Percentiles rank a stretch among this genome's conserved stretches.
Conservation (phyloP, 352 stramenopile species). For the Phytophthora boehmeriae region DNA sequence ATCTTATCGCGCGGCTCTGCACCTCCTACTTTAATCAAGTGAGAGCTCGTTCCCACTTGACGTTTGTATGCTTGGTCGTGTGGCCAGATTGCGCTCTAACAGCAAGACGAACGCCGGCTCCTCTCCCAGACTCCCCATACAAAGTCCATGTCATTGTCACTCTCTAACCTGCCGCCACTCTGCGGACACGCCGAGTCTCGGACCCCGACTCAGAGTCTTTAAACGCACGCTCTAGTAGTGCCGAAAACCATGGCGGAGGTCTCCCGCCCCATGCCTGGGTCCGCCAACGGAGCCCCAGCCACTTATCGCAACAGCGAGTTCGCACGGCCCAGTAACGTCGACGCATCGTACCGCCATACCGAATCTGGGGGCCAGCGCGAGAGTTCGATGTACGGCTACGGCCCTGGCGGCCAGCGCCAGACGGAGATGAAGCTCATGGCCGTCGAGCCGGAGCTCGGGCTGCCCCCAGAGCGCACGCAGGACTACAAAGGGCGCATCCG, state of each 20-base stretch:
- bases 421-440: conserved; percentile 74
- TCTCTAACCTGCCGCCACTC: conserved; percentile 15
- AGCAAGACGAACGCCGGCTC: conserved; percentile 11
- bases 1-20: too few species aligned
- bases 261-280: conserved; percentile 30
- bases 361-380: conserved; percentile 37
- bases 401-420: conserved; percentile 30
- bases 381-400: conserved; percentile 22
- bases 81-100: conserved; percentile 2
- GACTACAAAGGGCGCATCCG: conserved; percentile 80
- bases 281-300: conserved; percentile 18
- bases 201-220: background rate
- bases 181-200: background rate
- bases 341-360: conserved; percentile 32
- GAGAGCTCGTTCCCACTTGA: background rate
- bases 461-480: conserved; percentile 45
- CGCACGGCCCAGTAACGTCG: conserved; percentile 19
- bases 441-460: conserved; percentile 41
- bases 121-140: conserved; percentile 14
- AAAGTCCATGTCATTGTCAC: background rate
- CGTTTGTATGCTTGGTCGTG: background rate
- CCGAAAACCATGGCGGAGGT: conserved; percentile 36
- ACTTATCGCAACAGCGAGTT: conserved; percentile 63
- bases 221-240: background rate
- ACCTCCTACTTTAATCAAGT: background rate